Conservation (phyloP, 2,329 filamentous ascomycete species). For the Neospermospora avenae region DNA sequence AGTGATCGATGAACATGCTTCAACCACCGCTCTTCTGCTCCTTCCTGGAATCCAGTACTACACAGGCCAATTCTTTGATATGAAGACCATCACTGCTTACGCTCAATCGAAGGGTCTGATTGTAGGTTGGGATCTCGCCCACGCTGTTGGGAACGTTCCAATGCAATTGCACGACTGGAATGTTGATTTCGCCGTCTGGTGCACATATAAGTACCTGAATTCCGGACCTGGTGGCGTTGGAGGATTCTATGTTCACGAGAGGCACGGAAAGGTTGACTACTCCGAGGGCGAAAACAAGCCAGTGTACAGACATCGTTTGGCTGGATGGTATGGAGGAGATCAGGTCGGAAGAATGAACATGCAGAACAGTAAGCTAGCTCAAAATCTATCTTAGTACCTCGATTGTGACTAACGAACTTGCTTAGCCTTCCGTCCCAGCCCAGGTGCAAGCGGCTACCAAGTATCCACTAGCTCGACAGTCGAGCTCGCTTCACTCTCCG, state of each 20-base stretch:
- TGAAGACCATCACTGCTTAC: conserved; percentile 72
- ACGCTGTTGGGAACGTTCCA: conserved; percentile 81
- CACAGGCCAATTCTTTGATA: conserved; percentile 85
- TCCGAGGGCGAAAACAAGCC: conserved; percentile 39
- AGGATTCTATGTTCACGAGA: conserved; percentile 76
- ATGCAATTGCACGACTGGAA: conserved; percentile 81
- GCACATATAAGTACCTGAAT: conserved; percentile 93
- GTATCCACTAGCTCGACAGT: conserved; percentile 80
- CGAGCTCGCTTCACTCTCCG: conserved; percentile 72
- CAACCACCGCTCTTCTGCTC: conserved; percentile 70
- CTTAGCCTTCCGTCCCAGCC: conserved; percentile 66
- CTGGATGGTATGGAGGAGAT: conserved; percentile 86
- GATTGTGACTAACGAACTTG: conserved; percentile 16
- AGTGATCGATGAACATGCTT: conserved; percentile 71
- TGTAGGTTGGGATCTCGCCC: conserved; percentile 86
- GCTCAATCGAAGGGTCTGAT: conserved; percentile 68
- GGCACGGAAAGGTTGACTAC: conserved; percentile 57
- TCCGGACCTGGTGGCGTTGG: conserved; percentile 79
- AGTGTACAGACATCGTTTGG: conserved; percentile 62
- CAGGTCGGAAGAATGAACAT: conserved; percentile 76
- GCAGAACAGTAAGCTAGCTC: conserved; percentile 54
- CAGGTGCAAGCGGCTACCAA: conserved; percentile 78
- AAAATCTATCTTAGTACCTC: conserved; percentile 20
- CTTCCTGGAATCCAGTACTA: conserved; percentile 91
- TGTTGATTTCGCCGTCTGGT: conserved; percentile 91